These are phyloP conservation scores for Plectranthus barbatus DNA, from an alignment of 257 asterid species.

Conservation along the genomic window DNA sequence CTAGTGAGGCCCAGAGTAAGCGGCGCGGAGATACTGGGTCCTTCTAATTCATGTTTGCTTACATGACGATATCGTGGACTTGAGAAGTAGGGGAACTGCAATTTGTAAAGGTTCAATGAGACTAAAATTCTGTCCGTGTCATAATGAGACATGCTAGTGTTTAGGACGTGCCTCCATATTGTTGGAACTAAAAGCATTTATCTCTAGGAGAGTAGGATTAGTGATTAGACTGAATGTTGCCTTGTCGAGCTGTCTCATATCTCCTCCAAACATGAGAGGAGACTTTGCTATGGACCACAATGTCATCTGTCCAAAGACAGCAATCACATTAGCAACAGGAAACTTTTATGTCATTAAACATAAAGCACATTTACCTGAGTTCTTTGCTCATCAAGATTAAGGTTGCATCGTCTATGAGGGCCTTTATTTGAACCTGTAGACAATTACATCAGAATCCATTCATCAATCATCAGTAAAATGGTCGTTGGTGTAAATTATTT, in stretches of 20 bases:
- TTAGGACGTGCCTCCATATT: conserved; percentile 65
- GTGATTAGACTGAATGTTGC: conserved; percentile 51
- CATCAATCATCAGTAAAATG: background rate
- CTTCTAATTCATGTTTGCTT: conserved; percentile 7
- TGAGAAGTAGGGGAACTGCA: conserved; percentile 59
- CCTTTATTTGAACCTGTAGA: conserved; percentile 59
- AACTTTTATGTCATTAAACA: conserved; percentile 1
- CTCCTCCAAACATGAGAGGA: conserved; percentile 97
- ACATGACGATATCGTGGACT: conserved; percentile 13
- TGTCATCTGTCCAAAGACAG: conserved; percentile 53
- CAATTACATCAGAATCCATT: conserved; percentile 3
- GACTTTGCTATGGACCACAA: conserved; percentile 92
- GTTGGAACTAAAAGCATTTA: conserved; percentile 75
- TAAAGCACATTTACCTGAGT: conserved; percentile 49
- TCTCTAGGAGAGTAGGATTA: conserved; percentile 75
- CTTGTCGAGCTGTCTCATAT: conserved; percentile 64
- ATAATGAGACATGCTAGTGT: conserved; percentile 7
- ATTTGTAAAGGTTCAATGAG: conserved; percentile 9
- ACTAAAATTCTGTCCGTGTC: background rate
- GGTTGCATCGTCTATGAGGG: conserved; percentile 67
- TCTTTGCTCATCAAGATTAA: conserved; percentile 61
- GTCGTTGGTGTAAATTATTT: background rate
- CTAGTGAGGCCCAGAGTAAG: conserved; percentile 45
- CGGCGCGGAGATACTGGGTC: conserved; percentile 6
- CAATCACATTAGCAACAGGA: background rate